Evolutionary conservation across 2,329 filamentous ascomycete species (phyloP), one percentile per base, ranked within the genome.

Genomic region (Penicillium sp.): DNA sequence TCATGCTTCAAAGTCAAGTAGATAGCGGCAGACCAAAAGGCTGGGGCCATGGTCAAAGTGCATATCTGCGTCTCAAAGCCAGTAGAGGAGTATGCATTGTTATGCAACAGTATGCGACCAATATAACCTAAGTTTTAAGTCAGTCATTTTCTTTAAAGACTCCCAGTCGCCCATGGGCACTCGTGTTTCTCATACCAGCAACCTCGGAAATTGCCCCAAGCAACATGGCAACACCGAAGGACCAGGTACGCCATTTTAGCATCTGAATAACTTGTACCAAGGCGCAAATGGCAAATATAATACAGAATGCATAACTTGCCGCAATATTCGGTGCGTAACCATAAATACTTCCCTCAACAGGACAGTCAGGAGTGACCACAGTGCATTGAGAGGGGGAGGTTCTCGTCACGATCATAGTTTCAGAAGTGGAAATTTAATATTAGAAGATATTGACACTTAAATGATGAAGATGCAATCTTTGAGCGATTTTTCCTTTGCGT

Each of bases 11-110:
- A 79, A 3, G 81, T 85, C 21, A 87, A 78, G 72, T 87, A 87
- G 68, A 87, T 80, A 63, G 77, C 79, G 57, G 84, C 82, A 69
- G 83, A 84, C 68, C 86, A 75, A 52, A 87, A 77, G 24, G 84
- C 62, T 3, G 63, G 63, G 7, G 59, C 63, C 18, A 65, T 55
- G 24, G 57, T 65, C 29, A 65, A 50, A 27, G 59, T 61, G 47
- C 55, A 54, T 26, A 65, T 76, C 46, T 73, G 79, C 64, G 76
- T 63, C 30, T 81, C 61, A 62, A 82, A 83, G 2, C 72, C 72
- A 12, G 67, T 56, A 12, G 68, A 61, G 46, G 68, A 36, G 18
- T 76, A 82, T 0, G 78, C 75, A 55, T 82, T 76, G 50, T 71
- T 60, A 63, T 78, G 69, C 55, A 82, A 64, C 60, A 78, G 64